Evolutionary conservation across 1,284 basidiomycete species (phyloP), one percentile per base, ranked within the genome.

Genomic region (Rhizopogon parksii): DNA sequence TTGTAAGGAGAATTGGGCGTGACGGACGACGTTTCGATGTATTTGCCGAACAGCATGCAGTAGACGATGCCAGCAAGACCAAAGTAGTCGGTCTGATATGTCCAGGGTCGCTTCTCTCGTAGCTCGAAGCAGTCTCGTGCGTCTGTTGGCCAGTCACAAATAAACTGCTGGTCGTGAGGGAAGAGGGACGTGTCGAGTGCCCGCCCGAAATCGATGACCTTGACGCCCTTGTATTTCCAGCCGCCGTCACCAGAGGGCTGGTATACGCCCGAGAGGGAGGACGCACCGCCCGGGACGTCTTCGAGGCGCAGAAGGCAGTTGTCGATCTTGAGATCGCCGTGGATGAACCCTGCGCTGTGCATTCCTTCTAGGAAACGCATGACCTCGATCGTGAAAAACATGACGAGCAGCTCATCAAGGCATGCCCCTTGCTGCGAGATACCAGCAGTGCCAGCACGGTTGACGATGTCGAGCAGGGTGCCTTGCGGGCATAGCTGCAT

Each of bases 321-420:
- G 73, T 99, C 96, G 65, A 98, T 97, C 77, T 99, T 99, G 60
- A 99, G 78, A 71, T 99, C 96, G 38, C 96, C 95, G 62, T 99
- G 96, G 58, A 99, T 88, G 71, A 98, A 88, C 14, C 89, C 88
- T 0, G 77, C 74, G 7, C 67, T 55, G 67, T 99, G 96, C 66
- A 98, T 78, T 19, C 77, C 83, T 63, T 96, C 91, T 45, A 98
- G 70, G 9, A 90, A 71, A 17, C 86, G 85, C 47, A 98, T 71
- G 15, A 99, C 80, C 68, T 99, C 95, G 60, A 95, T 80, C 27
- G 87, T 77, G 77, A 99, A 99, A 78, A 99, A 99, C 65, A 96
- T 82, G 47, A 93, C 93, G 42, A 99, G 77, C 6, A 96, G 79
- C 64, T 99, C 96, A 60, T 98, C 95, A 24, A 99, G 73, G 60